phyloP scores from a whole-genome alignment of 108 stramenopile species.

The Ochromonas danica region DNA sequence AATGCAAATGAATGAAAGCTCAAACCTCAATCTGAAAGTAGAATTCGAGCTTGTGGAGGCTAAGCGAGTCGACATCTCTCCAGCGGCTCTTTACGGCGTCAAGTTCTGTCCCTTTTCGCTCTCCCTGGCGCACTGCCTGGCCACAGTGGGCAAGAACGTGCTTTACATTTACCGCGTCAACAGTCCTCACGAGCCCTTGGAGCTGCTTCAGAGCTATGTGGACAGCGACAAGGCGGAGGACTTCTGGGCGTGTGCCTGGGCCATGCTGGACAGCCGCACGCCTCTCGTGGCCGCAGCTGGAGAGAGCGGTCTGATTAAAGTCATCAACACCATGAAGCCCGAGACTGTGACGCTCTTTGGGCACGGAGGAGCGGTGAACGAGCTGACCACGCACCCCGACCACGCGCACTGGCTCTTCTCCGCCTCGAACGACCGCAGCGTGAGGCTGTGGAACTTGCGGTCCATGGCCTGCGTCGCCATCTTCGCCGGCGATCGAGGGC shows the following conservation, averaged over 20 bases:
- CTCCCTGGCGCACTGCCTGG: too few species aligned
- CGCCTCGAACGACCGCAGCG: constrained; percentile 71
- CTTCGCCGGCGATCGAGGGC: constrained; percentile 74
- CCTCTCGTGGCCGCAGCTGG: constrained; percentile 13
- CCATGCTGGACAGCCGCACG: not conserved
- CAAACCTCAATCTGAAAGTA: too few species aligned
- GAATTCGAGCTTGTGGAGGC: too few species aligned
- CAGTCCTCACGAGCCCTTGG: too few species aligned
- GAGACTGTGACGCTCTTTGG: not conserved
- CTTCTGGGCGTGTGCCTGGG: constrained; percentile 29
- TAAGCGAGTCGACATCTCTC: too few species aligned
- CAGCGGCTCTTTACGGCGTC: too few species aligned
- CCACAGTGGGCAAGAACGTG: too few species aligned
- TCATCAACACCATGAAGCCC: not conserved
- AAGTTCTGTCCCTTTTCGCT: too few species aligned
- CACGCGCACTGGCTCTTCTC: constrained; percentile 65
- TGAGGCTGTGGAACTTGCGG: constrained; percentile 77
- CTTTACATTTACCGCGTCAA: too few species aligned
- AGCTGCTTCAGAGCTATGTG: not conserved
- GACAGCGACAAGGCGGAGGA: not conserved
- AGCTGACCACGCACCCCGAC: constrained; percentile 10
- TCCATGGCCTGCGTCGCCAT: constrained; percentile 65
- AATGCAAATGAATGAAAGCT: too few species aligned
- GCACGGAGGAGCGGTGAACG: constrained; percentile 7
- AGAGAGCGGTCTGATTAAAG: constrained; percentile 11